phyloP scores from a whole-genome alignment of 129 eudicot genomes.

The Dittrichia graveolens region DNA sequence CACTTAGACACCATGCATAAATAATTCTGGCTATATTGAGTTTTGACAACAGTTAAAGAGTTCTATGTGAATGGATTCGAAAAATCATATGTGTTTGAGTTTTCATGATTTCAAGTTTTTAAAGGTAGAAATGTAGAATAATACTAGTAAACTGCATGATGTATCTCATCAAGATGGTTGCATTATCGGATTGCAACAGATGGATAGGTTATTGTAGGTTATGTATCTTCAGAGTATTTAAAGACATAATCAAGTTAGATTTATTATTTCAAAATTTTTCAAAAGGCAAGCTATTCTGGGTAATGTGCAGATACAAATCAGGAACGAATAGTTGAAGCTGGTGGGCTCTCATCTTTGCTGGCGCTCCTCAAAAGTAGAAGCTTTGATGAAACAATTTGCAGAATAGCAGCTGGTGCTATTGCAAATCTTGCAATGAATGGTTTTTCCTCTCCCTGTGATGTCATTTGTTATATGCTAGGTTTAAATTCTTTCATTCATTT shows the following conservation, averaged over 20 bases:
- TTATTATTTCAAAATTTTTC: neutral
- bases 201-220: constrained; percentile 9
- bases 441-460: constrained; percentile 28
- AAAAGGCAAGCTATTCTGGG: constrained; percentile 26
- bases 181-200: constrained; percentile 1
- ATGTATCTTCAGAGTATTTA: neutral
- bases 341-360: constrained; percentile 90
- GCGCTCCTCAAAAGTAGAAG: constrained; percentile 82
- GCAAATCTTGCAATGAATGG: constrained; percentile 99
- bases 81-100: too few relatives aligned
- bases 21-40: neutral
- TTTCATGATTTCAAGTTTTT: neutral
- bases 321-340: constrained; percentile 95
- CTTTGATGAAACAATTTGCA: constrained; percentile 89
- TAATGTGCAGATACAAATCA: constrained; percentile 77
- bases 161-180: neutral
- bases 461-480: constrained; percentile 7
- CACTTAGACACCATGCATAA: neutral
- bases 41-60: constrained; percentile 2
- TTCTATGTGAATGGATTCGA: neutral
- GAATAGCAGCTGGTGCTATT: constrained; percentile 99
- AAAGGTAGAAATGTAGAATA: constrained; percentile 8
- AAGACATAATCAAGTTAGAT: neutral
- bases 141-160: neutral
- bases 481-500: neutral